phyloP scores from a whole-genome alignment of 805 yeast genomes.

The Candida oleophila region DNA sequence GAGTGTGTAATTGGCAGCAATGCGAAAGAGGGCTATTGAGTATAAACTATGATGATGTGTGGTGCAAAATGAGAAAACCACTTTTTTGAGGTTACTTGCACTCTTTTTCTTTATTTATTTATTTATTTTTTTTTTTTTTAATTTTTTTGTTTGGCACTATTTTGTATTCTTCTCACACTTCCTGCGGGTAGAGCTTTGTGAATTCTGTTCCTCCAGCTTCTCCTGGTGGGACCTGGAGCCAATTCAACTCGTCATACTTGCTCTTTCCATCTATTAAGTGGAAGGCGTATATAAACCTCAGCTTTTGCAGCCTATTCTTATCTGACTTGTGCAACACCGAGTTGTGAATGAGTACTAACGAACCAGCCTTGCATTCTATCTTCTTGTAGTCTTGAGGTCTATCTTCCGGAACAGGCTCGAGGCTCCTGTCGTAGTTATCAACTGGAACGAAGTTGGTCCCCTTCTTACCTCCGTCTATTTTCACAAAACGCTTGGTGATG shows the following conservation, averaged over 20 bases:
- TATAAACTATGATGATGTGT: no score
- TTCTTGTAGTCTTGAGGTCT: slow-evolving; percentile 43
- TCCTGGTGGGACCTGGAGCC: slow-evolving; percentile 75
- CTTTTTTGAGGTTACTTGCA: no score
- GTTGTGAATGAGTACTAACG: slow-evolving; percentile 69
- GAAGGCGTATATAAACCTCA: slow-evolving; percentile 77
- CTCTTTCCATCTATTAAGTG: slow-evolving; percentile 71
- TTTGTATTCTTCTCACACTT: neutral
- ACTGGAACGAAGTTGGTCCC: slow-evolving; percentile 58
- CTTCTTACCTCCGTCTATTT: slow-evolving; percentile 42
- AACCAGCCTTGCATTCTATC: slow-evolving; percentile 69
- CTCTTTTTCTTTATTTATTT: no score
- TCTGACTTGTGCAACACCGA: slow-evolving; percentile 72
- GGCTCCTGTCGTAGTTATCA: slow-evolving; percentile 16
- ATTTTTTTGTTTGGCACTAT: no score
- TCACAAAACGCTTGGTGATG: slow-evolving; percentile 62
- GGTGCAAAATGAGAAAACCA: no score
- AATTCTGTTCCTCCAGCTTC: slow-evolving; percentile 59
- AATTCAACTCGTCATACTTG: slow-evolving; percentile 62
- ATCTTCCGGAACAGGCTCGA: slow-evolving; percentile 17
- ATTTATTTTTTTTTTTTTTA: no score
- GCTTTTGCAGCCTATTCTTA: slow-evolving; percentile 49
- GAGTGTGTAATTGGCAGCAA: no score
- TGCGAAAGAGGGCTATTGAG: no score
- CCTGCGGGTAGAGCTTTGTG: slow-evolving; percentile 43